Evolutionary conservation across 2,329 filamentous ascomycete species (phyloP).

Genomic region (Onygenales sp.): DNA sequence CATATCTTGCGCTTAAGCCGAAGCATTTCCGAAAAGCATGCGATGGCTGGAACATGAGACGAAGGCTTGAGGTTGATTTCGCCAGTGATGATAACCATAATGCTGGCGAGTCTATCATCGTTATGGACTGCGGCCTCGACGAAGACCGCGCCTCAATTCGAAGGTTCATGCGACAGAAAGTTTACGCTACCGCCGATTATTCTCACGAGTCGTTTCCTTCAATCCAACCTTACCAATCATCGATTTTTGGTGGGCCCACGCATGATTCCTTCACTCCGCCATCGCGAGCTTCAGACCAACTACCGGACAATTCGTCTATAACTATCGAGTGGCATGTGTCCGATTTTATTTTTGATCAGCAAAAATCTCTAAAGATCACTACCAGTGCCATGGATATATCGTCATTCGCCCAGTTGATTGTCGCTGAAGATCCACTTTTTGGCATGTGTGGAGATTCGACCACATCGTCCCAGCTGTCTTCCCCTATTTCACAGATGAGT

Average conservation of each 20-base stretch:
- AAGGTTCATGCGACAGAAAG: conserved; percentile 49
- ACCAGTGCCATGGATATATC: conserved; percentile 66
- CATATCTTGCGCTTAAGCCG: conserved; percentile 62
- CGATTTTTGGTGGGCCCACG: conserved; percentile 42
- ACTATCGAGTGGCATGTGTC: conserved; percentile 60
- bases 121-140: conserved; percentile 63
- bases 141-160: conserved; percentile 47
- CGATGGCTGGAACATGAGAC: conserved; percentile 84
- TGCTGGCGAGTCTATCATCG: conserved; percentile 66
- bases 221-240: conserved; percentile 22
- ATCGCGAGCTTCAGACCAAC: conserved; percentile 14
- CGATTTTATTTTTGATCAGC: conserved; percentile 51
- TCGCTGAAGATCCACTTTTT: conserved; percentile 68
- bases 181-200: conserved; percentile 18
- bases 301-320: conserved; percentile 23
- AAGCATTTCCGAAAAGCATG: conserved; percentile 70
- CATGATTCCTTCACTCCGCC: conserved; percentile 8
- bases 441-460: conserved; percentile 46
- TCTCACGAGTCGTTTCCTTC: conserved; percentile 10
- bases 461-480: conserved; percentile 45
- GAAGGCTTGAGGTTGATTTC: conserved; percentile 80
- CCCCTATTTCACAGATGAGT: conserved; percentile 42
- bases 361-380: conserved; percentile 55
- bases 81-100: conserved; percentile 66
- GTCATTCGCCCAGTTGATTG: conserved; percentile 58